phyloP scores from a whole-genome alignment of 1,284 basidiomycete genomes.

The Rhizoctonia solani region DNA sequence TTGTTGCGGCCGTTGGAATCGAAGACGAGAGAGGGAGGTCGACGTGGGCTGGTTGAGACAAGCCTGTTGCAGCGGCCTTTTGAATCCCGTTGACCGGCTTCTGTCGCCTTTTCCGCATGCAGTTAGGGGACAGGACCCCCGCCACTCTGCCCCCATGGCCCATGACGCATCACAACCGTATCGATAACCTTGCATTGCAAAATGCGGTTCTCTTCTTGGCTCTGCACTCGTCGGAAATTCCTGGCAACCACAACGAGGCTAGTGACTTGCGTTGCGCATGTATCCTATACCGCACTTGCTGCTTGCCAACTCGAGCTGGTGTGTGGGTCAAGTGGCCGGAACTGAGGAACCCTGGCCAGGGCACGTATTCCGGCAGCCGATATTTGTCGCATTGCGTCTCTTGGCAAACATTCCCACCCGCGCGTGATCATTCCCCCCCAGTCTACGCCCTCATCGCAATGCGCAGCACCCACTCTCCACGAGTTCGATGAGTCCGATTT shows the following conservation, averaged over 20 bases:
- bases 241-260: too few species aligned
- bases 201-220: not conserved
- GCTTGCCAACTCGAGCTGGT: too few species aligned
- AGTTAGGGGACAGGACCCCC: not conserved
- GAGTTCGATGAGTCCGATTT: slow-evolving; percentile 3
- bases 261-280: too few species aligned
- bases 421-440: not conserved
- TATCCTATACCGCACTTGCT: slow-evolving; percentile 4
- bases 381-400: slow-evolving; percentile 11
- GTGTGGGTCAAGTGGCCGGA: not conserved
- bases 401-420: slow-evolving; percentile 34
- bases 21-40: not conserved
- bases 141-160: too few species aligned
- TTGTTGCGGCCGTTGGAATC: not conserved
- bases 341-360: slow-evolving; percentile 7
- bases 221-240: too few species aligned
- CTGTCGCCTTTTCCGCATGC: slow-evolving; percentile 23
- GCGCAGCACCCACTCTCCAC: slow-evolving; percentile 17
- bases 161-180: slow-evolving; percentile 20
- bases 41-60: slow-evolving; percentile 7
- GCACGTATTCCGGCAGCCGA: slow-evolving; percentile 16
- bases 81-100: slow-evolving; percentile 15
- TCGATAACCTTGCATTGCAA: not conserved
- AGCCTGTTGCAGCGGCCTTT: slow-evolving; percentile 3
- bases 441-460: slow-evolving; percentile 10